Conservation (phyloP, 352 stramenopile species). For the Phytophthora tubulina region DNA sequence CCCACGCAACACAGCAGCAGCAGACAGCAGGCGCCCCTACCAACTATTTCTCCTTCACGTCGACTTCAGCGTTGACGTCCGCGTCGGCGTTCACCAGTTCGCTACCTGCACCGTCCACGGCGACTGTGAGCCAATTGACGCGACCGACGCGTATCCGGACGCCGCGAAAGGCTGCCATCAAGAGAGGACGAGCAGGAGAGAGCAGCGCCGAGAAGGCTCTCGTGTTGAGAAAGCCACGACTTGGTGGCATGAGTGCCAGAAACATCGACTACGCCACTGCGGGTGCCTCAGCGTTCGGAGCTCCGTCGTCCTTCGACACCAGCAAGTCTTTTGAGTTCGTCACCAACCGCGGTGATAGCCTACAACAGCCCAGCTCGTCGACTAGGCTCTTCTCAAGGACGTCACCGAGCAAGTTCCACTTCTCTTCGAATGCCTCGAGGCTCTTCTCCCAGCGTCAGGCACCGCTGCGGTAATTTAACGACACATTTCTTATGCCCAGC, state of each 20-base stretch:
- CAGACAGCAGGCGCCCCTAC: constrained; percentile 13
- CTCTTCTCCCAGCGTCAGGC: constrained; percentile 63
- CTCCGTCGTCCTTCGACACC: constrained; percentile 10
- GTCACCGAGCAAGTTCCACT: constrained; percentile 68
- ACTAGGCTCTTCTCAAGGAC: constrained; percentile 36
- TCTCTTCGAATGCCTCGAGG: constrained; percentile 46
- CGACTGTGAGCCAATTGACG: constrained; percentile 51
- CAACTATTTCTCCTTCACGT: constrained; percentile 29
- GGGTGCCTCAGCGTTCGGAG: constrained; percentile 24
- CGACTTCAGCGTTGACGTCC: constrained; percentile 3
- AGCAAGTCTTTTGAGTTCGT: constrained; percentile 32
- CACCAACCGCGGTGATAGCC: constrained; percentile 25
- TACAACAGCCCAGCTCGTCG: constrained; percentile 9
- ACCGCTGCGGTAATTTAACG: constrained; percentile 46
- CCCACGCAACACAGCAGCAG: constrained; percentile 6
- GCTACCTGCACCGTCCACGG: constrained; percentile 33
- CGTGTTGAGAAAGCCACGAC: constrained; percentile 59
- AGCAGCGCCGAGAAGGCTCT: constrained; percentile 64
- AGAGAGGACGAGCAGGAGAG: constrained; percentile 58
- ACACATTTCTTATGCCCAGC: neutral
- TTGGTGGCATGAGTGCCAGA: constrained; percentile 39
- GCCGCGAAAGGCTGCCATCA: constrained; percentile 67
- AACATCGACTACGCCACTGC: constrained; percentile 28
- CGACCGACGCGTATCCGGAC: constrained; percentile 58
- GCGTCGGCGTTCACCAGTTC: constrained; percentile 39